phyloP scores from a whole-genome alignment of 2,329 filamentous ascomycete species.

The Xylariaceae sp. region DNA sequence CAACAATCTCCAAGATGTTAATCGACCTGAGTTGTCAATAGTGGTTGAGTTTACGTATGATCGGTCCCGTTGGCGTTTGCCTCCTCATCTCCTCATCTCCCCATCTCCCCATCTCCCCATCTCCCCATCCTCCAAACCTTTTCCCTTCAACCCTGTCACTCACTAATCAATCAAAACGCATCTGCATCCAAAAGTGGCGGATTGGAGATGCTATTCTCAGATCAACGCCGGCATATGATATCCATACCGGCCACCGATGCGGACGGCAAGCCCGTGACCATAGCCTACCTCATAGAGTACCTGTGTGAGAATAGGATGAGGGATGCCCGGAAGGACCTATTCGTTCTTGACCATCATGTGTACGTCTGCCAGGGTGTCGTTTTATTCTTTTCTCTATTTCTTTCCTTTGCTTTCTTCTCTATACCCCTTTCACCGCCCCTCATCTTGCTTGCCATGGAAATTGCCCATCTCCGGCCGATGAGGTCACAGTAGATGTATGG shows the following conservation, averaged over 20 bases:
- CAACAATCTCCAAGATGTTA: conserved; percentile 4
- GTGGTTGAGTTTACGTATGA: conserved; percentile 56
- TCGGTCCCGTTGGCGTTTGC: conserved; percentile 20
- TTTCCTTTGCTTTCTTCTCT: neutral
- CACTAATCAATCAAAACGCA: conserved; percentile 1
- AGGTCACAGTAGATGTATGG: conserved; percentile 3
- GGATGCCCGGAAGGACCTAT: conserved; percentile 79
- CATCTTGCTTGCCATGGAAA: neutral
- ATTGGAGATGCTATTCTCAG: conserved; percentile 87
- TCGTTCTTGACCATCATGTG: conserved; percentile 83
- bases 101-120: neutral
- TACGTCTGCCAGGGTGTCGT: conserved; percentile 45
- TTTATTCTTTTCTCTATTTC: conserved; percentile 1
- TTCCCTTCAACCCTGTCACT: conserved; percentile 1
- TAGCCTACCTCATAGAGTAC: conserved; percentile 71
- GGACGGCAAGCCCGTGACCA: conserved; percentile 56
- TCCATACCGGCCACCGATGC: conserved; percentile 58
- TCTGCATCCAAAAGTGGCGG: conserved; percentile 59
- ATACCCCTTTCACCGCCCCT: conserved; percentile 3
- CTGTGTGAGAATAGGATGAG: conserved; percentile 80
- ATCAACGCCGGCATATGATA: conserved; percentile 68
- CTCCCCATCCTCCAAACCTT: neutral
- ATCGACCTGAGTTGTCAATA: conserved; percentile 41
- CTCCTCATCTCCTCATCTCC: neutral
- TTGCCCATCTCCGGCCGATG: neutral